Evolutionary conservation across 2,329 filamentous ascomycete genomes (phyloP).

Genomic region (Colletotrichum camelliae): DNA sequence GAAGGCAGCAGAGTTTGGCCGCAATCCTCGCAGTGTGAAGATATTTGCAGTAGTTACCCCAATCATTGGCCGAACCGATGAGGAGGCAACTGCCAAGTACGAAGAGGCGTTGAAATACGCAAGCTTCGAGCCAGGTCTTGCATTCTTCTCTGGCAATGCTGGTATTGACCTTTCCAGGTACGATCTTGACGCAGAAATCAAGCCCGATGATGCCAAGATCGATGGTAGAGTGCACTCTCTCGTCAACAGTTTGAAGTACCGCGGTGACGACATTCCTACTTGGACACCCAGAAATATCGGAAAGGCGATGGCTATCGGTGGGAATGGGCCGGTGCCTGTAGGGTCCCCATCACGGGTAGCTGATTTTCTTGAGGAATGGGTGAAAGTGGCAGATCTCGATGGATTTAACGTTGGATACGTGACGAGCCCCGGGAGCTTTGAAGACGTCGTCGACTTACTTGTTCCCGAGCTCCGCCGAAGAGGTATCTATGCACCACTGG

Average conservation of each 20-base stretch:
- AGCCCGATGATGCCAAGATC: slow-evolving; percentile 15
- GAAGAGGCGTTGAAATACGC: slow-evolving; percentile 56
- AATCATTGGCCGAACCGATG: slow-evolving; percentile 52
- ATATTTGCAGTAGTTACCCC: slow-evolving; percentile 57
- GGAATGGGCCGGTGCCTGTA: slow-evolving; percentile 37
- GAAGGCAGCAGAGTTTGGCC: slow-evolving; percentile 54
- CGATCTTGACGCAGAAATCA: slow-evolving; percentile 62
- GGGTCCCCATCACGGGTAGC: slow-evolving; percentile 46
- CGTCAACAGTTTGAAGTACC: background rate
- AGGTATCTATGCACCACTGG: slow-evolving; percentile 5
- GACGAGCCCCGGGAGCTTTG: slow-evolving; percentile 42
- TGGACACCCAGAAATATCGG: slow-evolving; percentile 46
- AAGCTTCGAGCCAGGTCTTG: slow-evolving; percentile 57
- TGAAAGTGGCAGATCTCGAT: slow-evolving; percentile 45
- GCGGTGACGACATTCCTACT: slow-evolving; percentile 41
- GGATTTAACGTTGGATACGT: slow-evolving; percentile 49
- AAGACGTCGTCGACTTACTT: slow-evolving; percentile 33
- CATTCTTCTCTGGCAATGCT: slow-evolving; percentile 61
- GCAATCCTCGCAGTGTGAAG: slow-evolving; percentile 62
- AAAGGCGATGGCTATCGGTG: slow-evolving; percentile 44
- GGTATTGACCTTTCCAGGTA: slow-evolving; percentile 64
- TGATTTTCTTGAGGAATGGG: slow-evolving; percentile 48
- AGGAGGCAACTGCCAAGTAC: slow-evolving; percentile 58
- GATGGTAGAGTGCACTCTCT: background rate
- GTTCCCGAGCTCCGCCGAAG: slow-evolving; percentile 32